These are phyloP conservation scores for Coemansia sp. DNA, from an alignment of 192 early-diverging fungal species.

Conservation along the genomic window DNA sequence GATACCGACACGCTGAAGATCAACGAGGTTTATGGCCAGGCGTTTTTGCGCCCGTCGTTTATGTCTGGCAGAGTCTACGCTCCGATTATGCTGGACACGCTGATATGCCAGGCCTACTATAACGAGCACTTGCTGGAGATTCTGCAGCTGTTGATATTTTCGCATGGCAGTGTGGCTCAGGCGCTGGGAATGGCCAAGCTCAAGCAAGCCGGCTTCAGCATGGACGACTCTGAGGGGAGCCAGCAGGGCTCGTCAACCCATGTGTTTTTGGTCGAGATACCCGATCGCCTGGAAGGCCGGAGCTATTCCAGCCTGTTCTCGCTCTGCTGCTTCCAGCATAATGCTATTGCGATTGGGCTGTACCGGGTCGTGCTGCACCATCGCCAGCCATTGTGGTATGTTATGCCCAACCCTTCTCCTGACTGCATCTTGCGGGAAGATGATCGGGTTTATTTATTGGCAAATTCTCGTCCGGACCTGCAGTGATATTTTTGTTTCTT, in stretches of 20 bases:
- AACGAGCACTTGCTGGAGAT: constrained; percentile 61
- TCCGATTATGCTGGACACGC: constrained; percentile 66
- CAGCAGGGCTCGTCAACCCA: constrained; percentile 10
- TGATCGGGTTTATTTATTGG: constrained; percentile 61
- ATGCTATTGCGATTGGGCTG: constrained; percentile 60
- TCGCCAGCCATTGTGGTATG: constrained; percentile 55
- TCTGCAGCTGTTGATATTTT: constrained; percentile 59
- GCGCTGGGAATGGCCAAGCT: constrained; percentile 46
- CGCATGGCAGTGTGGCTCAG: constrained; percentile 43
- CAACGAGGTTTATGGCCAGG: constrained; percentile 61
- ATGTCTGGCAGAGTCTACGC: constrained; percentile 72
- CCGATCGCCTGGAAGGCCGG: constrained; percentile 42
- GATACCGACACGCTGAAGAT: constrained; percentile 58
- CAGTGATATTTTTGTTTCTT: constrained; percentile 17
- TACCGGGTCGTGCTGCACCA: constrained; percentile 59
- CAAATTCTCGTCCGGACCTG: constrained; percentile 24
- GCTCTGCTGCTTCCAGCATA: constrained; percentile 51
- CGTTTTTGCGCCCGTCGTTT: constrained; percentile 64
- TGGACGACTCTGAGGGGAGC: not conserved
- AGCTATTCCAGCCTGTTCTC: constrained; percentile 55
- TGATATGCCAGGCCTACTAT: constrained; percentile 72
- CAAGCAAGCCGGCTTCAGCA: constrained; percentile 18
- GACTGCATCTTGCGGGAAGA: constrained; percentile 52
- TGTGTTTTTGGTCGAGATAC: constrained; percentile 54
- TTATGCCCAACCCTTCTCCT: constrained; percentile 59